Evolutionary conservation across 495 filamentous ascomycete species (phyloP).

Genomic region (Xylaria scruposa): DNA sequence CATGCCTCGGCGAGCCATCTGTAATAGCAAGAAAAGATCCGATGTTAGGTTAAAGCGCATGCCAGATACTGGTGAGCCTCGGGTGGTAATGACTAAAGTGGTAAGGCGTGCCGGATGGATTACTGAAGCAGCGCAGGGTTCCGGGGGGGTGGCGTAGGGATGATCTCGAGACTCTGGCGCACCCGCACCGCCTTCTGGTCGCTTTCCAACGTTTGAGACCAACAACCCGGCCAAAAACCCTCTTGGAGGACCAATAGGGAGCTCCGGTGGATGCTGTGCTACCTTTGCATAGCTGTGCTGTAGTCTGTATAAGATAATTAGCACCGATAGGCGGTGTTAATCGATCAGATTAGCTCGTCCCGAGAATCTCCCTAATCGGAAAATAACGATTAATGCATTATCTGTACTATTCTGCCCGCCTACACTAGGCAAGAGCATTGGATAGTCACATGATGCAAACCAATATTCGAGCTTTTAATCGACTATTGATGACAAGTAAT

Average conservation of each 20-base stretch:
- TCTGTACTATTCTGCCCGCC: neutral
- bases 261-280: neutral
- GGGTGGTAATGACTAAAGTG: conserved; percentile 25
- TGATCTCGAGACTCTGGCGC: conserved; percentile 27
- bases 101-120: conserved; percentile 31
- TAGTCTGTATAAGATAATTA: neutral
- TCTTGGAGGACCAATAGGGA: conserved; percentile 5
- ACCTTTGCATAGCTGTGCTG: neutral
- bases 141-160: conserved; percentile 22
- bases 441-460: conserved; percentile 13
- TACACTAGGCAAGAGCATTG: neutral
- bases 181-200: neutral
- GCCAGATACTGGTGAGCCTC: conserved; percentile 31
- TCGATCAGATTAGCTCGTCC: neutral
- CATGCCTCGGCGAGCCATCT: conserved; percentile 40
- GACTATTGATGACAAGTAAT: neutral
- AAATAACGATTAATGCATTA: neutral
- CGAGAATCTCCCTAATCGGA: neutral
- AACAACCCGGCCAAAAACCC: neutral
- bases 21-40: conserved; percentile 52
- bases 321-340: neutral
- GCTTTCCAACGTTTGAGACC: neutral
- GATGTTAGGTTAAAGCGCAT: conserved; percentile 36
- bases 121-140: conserved; percentile 27
- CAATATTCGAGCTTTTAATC: neutral